Conservation (phyloP, 2,329 filamentous ascomycete genomes). For the Curvularia verruculosa region DNA sequence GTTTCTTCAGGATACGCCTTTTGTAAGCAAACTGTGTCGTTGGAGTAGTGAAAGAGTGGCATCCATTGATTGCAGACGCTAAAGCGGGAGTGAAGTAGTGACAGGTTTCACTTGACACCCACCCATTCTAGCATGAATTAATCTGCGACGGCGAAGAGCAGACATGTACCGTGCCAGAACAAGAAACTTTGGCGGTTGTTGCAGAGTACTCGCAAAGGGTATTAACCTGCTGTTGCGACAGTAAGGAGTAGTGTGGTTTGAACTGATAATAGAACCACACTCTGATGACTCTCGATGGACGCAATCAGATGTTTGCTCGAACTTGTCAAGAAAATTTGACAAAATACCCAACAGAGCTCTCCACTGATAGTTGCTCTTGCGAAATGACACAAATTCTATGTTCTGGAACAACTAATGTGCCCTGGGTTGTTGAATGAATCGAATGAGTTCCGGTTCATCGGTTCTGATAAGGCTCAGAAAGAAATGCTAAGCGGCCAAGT, state of each 20-base stretch:
- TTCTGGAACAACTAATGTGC: neutral
- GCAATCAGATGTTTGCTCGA: neutral
- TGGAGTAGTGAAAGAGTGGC: slow-evolving; percentile 32
- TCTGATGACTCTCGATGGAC: neutral
- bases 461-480: neutral
- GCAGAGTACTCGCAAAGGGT: neutral
- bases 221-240: neutral
- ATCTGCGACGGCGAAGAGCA: neutral
- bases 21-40: slow-evolving; percentile 39
- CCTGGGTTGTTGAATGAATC: neutral
- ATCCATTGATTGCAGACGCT: slow-evolving; percentile 33
- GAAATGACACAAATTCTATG: neutral
- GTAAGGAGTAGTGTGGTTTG: neutral
- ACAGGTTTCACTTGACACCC: slow-evolving; percentile 23
- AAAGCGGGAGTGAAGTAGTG: slow-evolving; percentile 39
- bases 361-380: neutral
- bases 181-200: neutral
- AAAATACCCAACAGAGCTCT: neutral
- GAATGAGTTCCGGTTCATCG: neutral
- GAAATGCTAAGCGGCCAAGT: neutral
- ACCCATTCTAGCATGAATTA: neutral
- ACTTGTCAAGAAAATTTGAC: neutral
- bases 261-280: neutral
- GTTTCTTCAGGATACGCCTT: slow-evolving; percentile 37
- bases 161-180: neutral